phyloP scores from a whole-genome alignment of 2,329 filamentous ascomycete species.

The Penicillium sp. region DNA sequence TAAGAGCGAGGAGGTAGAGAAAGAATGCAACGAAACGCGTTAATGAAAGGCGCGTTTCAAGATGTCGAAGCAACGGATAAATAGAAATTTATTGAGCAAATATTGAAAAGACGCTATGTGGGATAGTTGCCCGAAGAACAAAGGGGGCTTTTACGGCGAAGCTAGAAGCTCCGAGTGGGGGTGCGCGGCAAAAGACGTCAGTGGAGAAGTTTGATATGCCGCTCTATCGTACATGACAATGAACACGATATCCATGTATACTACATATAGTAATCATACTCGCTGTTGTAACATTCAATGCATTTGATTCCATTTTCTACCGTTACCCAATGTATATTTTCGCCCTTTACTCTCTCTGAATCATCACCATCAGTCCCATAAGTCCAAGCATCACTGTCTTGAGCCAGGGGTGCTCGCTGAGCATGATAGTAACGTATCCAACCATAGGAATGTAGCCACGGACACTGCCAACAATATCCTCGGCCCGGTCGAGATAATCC shows the following conservation, averaged over 20 bases:
- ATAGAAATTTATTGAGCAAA: not conserved
- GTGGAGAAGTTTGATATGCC: conserved; percentile 2
- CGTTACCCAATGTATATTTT: not conserved
- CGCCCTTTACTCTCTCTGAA: conserved; percentile 73
- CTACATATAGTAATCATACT: not conserved
- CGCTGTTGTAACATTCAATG: not conserved
- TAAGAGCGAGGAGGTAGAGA: conserved; percentile 11
- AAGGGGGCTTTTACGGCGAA: not conserved
- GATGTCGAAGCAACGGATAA: not conserved
- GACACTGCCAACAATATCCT: conserved; percentile 91
- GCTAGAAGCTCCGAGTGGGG: conserved; percentile 15
- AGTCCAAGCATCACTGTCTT: conserved; percentile 93
- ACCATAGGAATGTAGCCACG: conserved; percentile 90
- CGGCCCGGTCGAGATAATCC: conserved; percentile 73
- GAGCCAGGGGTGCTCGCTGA: conserved; percentile 94
- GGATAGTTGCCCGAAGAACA: not conserved
- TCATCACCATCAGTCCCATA: conserved; percentile 89
- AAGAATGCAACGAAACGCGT: conserved; percentile 1
- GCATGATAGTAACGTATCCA: conserved; percentile 92
- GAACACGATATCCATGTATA: not conserved
- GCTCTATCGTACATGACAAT: not conserved
- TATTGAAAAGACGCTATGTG: not conserved
- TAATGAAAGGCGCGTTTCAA: not conserved
- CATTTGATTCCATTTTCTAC: not conserved
- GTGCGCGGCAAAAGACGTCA: conserved; percentile 19